Evolutionary conservation across 306 rosid species (phyloP).

Genomic region (Astragalus membranaceus): DNA sequence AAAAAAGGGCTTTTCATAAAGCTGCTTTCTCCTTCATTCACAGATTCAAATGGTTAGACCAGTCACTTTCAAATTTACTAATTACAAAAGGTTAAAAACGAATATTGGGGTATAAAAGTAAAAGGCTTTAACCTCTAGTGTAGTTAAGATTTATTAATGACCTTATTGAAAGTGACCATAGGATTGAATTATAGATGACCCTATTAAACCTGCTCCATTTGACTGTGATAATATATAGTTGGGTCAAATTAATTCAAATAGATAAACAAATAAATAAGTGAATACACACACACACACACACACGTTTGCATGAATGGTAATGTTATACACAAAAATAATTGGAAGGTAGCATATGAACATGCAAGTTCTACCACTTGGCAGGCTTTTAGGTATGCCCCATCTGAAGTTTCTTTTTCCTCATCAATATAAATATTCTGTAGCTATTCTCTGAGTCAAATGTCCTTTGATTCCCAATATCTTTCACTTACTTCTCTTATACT

Average conservation of each 20-base stretch:
- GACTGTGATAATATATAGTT: neutral
- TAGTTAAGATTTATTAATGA: conserved; percentile 17
- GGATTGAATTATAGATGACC: conserved; percentile 4
- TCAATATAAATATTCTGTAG: conserved; percentile 42
- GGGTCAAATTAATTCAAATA: conserved; percentile 15
- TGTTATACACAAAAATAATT: conserved; percentile 26
- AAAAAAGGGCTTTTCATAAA: conserved; percentile 44
- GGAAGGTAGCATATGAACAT: conserved; percentile 33
- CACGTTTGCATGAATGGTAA: conserved; percentile 5
- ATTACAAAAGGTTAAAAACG: conserved; percentile 24
- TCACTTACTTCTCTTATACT: conserved; percentile 21
- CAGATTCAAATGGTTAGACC: conserved; percentile 38
- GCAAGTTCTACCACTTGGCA: conserved; percentile 29
- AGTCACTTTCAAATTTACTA: conserved; percentile 46
- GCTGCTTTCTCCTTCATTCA: conserved; percentile 42
- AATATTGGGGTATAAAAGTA: conserved; percentile 17
- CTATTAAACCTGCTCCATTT: conserved; percentile 30
- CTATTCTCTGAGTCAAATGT: conserved; percentile 48
- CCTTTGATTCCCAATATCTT: conserved; percentile 44
- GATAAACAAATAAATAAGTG: neutral
- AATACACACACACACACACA: neutral
- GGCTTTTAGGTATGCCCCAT: conserved; percentile 45
- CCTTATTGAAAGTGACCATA: conserved; percentile 14
- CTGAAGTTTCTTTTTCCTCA: conserved; percentile 36
- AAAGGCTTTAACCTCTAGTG: neutral